Conservation (phyloP, 164 flowering plant genomes). For the Berberis thunbergii region DNA sequence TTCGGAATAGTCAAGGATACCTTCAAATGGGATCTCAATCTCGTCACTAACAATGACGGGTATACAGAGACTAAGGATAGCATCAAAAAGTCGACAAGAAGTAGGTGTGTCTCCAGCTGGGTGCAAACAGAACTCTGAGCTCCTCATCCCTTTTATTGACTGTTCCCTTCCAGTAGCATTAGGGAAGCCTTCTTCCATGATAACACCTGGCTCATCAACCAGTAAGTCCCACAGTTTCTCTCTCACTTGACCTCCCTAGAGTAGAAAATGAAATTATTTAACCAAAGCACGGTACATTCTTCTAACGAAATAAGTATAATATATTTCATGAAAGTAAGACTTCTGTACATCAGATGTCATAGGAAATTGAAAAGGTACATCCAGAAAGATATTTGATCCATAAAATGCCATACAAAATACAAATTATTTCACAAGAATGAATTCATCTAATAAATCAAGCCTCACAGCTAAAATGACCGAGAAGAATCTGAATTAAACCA, state of each 20-base stretch:
- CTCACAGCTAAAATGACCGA: too few species aligned
- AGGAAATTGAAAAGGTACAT: background rate
- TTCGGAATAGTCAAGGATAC: conserved; percentile 64
- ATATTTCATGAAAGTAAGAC: too few species aligned
- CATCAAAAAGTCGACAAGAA: conserved; percentile 93
- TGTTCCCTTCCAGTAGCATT: conserved; percentile 90
- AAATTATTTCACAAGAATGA: too few species aligned
- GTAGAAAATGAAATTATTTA: too few species aligned
- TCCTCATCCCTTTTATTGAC: conserved; percentile 85
- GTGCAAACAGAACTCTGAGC: conserved; percentile 90
- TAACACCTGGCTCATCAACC: conserved; percentile 51
- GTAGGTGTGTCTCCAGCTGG: conserved; percentile 99
- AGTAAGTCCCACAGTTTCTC: conserved; percentile 83
- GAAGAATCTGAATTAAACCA: too few species aligned
- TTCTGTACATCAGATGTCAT: background rate
- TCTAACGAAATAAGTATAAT: too few species aligned
- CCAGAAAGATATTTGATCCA: background rate
- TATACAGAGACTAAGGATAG: conserved; percentile 86
- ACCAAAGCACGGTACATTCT: too few species aligned
- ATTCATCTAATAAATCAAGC: too few species aligned
- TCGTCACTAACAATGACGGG: conserved; percentile 88
- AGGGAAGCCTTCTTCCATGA: conserved; percentile 97
- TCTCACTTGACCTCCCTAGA: conserved; percentile 79
- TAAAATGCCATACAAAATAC: too few species aligned
- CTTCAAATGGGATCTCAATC: conserved; percentile 95